Conservation (phyloP, 2,329 filamentous ascomycete genomes). For the Aureobasidium leucospermi region DNA sequence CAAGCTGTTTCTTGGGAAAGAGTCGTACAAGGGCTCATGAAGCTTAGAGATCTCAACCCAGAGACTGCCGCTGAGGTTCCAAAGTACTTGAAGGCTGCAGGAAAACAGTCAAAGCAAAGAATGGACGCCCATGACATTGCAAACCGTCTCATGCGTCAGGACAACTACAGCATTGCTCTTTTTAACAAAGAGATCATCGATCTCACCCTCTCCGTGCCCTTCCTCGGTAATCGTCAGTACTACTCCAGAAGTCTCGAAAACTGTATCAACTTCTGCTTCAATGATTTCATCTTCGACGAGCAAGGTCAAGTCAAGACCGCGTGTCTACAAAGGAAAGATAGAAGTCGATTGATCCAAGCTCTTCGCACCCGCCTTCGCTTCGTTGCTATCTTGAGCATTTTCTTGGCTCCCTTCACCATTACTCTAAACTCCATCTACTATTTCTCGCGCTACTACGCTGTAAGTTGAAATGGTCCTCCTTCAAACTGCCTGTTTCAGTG, state of each 20-base stretch:
- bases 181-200: slow-evolving; percentile 96
- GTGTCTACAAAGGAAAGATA: slow-evolving; percentile 76
- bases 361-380: slow-evolving; percentile 72
- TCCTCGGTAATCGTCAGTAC: slow-evolving; percentile 68
- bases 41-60: slow-evolving; percentile 77
- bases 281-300: slow-evolving; percentile 90
- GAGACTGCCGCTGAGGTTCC: slow-evolving; percentile 46
- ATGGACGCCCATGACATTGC: slow-evolving; percentile 96
- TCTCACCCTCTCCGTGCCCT: slow-evolving; percentile 76
- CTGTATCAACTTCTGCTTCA: slow-evolving; percentile 82
- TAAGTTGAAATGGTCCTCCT: slow-evolving; percentile 33
- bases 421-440: slow-evolving; percentile 80
- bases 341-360: slow-evolving; percentile 69
- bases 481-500: no score
- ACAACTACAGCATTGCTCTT: slow-evolving; percentile 93
- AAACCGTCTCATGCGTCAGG: slow-evolving; percentile 89
- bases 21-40: slow-evolving; percentile 77
- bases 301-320: slow-evolving; percentile 78
- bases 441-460: slow-evolving; percentile 91
- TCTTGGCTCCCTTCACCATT: slow-evolving; percentile 82
- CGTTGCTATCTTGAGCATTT: slow-evolving; percentile 75
- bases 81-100: slow-evolving; percentile 13
- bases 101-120: slow-evolving; percentile 73
- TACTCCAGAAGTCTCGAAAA: slow-evolving; percentile 88
- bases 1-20: slow-evolving; percentile 94